Evolutionary conservation across 306 rosid genomes (phyloP).

Genomic region (Trifolium pratense): DNA sequence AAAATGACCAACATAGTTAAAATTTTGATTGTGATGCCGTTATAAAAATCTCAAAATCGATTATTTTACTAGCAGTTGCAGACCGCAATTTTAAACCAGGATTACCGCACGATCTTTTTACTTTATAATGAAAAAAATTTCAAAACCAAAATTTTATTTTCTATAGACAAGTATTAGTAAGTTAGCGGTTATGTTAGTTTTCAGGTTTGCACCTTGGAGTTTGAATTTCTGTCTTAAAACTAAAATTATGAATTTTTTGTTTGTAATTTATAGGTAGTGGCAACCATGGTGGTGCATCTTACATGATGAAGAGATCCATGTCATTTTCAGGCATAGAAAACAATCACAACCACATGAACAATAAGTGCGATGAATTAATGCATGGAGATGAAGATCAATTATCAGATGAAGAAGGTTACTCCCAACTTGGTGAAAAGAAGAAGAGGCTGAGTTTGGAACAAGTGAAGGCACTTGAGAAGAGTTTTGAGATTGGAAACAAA

Average conservation of each 20-base stretch:
- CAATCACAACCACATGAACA: conserved; percentile 33
- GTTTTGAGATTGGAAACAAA: conserved; percentile 91
- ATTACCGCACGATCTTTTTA: background rate
- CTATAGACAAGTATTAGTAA: background rate
- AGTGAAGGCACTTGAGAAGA: conserved; percentile 89
- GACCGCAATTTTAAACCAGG: background rate
- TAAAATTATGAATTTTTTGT: background rate
- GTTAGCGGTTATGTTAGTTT: background rate
- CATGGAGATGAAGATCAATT: conserved; percentile 68
- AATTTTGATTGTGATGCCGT: background rate
- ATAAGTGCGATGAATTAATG: conserved; percentile 45
- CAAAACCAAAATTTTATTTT: background rate
- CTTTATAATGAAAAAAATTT: too few relatives aligned
- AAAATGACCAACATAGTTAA: background rate
- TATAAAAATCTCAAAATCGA: background rate
- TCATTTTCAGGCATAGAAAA: conserved; percentile 81
- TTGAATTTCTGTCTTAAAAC: too few relatives aligned
- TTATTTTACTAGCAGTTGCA: background rate
- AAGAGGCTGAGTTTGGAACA: conserved; percentile 82
- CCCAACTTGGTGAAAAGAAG: conserved; percentile 82
- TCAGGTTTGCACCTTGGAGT: background rate
- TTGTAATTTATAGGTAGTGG: conserved; percentile 45
- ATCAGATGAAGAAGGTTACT: conserved; percentile 91
- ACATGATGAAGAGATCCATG: conserved; percentile 85
- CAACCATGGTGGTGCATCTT: conserved; percentile 45